Evolutionary conservation across 345 rosid species (phyloP), one percentile per base, ranked within the genome.

Genomic region (Anacardium occidentale): DNA sequence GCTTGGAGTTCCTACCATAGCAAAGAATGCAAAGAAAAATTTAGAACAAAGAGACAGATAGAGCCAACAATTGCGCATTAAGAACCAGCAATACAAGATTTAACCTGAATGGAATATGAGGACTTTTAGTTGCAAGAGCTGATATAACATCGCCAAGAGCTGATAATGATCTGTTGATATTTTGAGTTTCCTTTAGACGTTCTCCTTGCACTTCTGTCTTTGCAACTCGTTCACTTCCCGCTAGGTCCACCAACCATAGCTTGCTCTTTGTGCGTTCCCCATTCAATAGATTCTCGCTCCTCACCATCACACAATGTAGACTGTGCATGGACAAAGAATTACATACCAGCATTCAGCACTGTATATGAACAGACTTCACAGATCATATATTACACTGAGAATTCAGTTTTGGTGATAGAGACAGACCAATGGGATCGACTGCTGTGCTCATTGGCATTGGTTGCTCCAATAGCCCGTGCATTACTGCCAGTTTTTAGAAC

Each of bases 111-210:
- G 98, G 99, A 74, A 92, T 80, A 67, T 92, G 94, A 29, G 97
- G 88, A 75, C 97, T 92, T 88, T 87, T 95, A 66, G 89, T 88
- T 22, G 99, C 94, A 70, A 92, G 96, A 66, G 99, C 92, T 64
- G 90, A 92, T 78, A 95, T 92, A 83, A 95, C 99, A 73, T 92
- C 99, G 67, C 99, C 99, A 54, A 95, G 96, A 64, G 99, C 96
- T 78, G 99, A 92, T 76, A 95, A 81, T 37, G 99, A 95, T 86
- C 90, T 89, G 74, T 95, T 92, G 72, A 92, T 95, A 80, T 84
- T 90, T 84, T 92, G 99, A 42, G 99, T 87, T 84, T 95, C 99
- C 87, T 87, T 92, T n/a, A 95, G 89, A 68, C 98, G 82, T 75
- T 89, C 99, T 59, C 97, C 99, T 74, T 87, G 97, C 29, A 88